Percentiles rank a stretch among this genome's conserved stretches.
Conservation (phyloP, 352 stramenopile genomes). For the Halophytophthora polymorphica region DNA sequence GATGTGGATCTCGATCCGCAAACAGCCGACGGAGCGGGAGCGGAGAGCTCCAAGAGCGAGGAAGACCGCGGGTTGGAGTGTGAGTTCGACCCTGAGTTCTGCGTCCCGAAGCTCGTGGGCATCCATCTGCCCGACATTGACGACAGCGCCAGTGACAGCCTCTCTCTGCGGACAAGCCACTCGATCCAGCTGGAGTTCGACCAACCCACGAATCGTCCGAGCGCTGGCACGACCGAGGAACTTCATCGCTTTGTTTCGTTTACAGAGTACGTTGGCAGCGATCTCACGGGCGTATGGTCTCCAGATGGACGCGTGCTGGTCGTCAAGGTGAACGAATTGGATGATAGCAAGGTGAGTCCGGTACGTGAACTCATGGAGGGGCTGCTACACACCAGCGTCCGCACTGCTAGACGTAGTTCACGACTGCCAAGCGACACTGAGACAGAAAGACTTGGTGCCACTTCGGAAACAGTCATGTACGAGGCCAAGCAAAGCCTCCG, state of each 20-base stretch:
- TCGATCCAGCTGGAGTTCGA: constrained; percentile 54
- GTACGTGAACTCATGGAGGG: constrained; percentile 42
- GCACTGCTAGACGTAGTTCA: not conserved
- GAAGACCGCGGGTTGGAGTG: constrained; percentile 28
- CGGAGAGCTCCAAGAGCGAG: not conserved
- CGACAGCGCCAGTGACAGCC: not conserved
- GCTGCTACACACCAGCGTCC: constrained; percentile 26
- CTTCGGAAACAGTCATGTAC: not conserved
- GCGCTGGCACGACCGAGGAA: constrained; percentile 19
- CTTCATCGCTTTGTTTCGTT: constrained; percentile 53
- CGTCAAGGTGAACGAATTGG: constrained; percentile 39
- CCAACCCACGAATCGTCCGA: constrained; percentile 47
- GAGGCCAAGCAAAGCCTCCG: constrained; percentile 31
- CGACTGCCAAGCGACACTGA: not conserved
- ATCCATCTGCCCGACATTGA: constrained; percentile 50
- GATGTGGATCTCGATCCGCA: not conserved
- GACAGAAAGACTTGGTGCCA: not conserved
- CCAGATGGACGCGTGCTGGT: constrained; percentile 35
- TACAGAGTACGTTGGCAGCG: constrained; percentile 55
- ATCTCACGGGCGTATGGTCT: constrained; percentile 34
- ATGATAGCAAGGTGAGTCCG: constrained; percentile 29
- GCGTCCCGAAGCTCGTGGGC: constrained; percentile 40
- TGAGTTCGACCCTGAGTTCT: constrained; percentile 54
- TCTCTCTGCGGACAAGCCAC: constrained; percentile 35
- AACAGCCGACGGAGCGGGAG: not conserved